Conservation (phyloP, 2,329 filamentous ascomycete species). For the Neofusicoccum cordaticola region DNA sequence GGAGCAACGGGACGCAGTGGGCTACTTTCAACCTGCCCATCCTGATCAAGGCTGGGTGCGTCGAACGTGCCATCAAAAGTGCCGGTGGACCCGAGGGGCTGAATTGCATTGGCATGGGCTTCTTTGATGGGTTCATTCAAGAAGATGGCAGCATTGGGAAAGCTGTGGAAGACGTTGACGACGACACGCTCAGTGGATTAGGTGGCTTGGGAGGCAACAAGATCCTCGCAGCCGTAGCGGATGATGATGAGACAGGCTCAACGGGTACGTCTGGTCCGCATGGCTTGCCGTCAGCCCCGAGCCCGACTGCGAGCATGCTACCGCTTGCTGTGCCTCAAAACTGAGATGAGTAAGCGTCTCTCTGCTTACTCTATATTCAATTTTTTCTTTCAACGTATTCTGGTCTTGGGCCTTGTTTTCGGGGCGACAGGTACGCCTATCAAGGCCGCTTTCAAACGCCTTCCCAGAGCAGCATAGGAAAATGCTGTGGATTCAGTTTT, state of each 20-base stretch:
- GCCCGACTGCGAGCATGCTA: not conserved
- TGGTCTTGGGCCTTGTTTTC: too few species aligned
- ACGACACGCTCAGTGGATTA: not conserved
- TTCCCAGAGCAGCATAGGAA: too few species aligned
- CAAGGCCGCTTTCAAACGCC: too few species aligned
- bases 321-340: not conserved
- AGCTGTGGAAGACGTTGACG: not conserved
- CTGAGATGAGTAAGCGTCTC: too few species aligned
- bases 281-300: not conserved
- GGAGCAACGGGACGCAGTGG: not conserved
- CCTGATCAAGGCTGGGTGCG: not conserved
- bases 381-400: too few species aligned
- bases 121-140: not conserved
- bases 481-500: too few species aligned
- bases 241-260: not conserved
- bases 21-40: not conserved
- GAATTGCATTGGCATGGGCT: not conserved
- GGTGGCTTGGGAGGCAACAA: not conserved
- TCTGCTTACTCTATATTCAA: too few species aligned
- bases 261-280: not conserved
- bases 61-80: not conserved
- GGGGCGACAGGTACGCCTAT: too few species aligned
- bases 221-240: not conserved
- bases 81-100: not conserved
- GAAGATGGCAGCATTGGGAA: not conserved